Evolutionary conservation across 495 filamentous ascomycete genomes (phyloP), one percentile per base, ranked within the genome.

Genomic region (Hypoxylon fuscum): DNA sequence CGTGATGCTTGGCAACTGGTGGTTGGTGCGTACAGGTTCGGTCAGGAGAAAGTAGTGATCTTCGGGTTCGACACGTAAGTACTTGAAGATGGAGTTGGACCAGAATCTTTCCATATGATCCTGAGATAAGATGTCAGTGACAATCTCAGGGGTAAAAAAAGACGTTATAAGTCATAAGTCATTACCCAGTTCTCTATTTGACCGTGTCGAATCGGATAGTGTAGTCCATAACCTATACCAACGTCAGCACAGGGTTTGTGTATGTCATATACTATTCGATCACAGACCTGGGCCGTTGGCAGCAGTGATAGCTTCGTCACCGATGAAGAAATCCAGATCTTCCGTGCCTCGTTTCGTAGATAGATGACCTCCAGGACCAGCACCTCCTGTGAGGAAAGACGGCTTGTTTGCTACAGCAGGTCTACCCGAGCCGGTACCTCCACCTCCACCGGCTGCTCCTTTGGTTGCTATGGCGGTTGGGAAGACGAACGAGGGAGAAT

Each of bases 71-170:
- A 98, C 95, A 52, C 95, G 87, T 32, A 98, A 85, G 74, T 98
- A 98, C 74, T 98, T 98, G 83, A 98, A 98, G 77, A 98, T 98
- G 21, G 96, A 98, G 78, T 97, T 97, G 43, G 96, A 97, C 95
- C 95, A 98, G 76, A 97, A 98, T 49, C 95, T 87, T 72, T 98
- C 95, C 95, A 98, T 98, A 64, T 96, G 89, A 74, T 98, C 95
- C 89, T 92, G 54, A 37, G 23, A 25, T 25, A n/a, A 17, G 17
- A 41, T 18, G 58, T 77, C 52, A 77, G 62, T 58, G 45, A 34
- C 29, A 12, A 40, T 37, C 41, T 27, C 5, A 11, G 35, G 10
- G 21, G 34, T 18, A 3, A 18, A 9, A 18, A 32, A 18, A 41
- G 27, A 27, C 29, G 17, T 31, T 77, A 35, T 76, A n/a, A n/a